Evolutionary conservation across 768 basidiomycete genomes (phyloP).

Genomic region (Hericium erinaceus): DNA sequence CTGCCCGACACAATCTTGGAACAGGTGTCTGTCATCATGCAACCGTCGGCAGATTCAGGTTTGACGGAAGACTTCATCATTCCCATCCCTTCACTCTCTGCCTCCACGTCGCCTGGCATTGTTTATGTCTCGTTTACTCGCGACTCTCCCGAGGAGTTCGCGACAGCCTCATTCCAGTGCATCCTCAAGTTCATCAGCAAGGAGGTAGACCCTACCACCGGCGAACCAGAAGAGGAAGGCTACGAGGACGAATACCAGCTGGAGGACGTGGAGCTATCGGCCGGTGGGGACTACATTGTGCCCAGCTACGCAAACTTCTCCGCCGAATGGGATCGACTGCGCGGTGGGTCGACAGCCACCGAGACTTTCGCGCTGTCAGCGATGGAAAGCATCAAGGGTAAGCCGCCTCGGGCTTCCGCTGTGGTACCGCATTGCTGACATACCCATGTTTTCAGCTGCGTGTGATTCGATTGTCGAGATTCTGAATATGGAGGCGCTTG

Average conservation of each 20-base stretch:
- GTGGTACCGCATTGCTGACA: slow-evolving; percentile 1
- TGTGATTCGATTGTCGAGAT: slow-evolving; percentile 95
- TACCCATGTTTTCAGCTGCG: slow-evolving; percentile 50
- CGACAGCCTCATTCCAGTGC: slow-evolving; percentile 79
- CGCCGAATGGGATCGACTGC: slow-evolving; percentile 91
- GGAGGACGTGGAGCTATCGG: slow-evolving; percentile 91
- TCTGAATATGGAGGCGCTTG: slow-evolving; percentile 93
- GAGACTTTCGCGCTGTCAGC: slow-evolving; percentile 92
- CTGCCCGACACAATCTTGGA: slow-evolving; percentile 92
- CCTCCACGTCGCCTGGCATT: slow-evolving; percentile 67
- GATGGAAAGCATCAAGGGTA: slow-evolving; percentile 92
- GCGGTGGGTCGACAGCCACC: slow-evolving; percentile 64
- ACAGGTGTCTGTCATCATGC: slow-evolving; percentile 90
- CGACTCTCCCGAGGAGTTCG: slow-evolving; percentile 65
- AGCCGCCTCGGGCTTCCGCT: slow-evolving; percentile 14
- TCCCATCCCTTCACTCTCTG: slow-evolving; percentile 59
- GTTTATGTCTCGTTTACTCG: slow-evolving; percentile 94
- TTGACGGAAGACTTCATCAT: slow-evolving; percentile 95
- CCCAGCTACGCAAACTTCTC: slow-evolving; percentile 92
- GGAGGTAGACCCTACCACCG: slow-evolving; percentile 92
- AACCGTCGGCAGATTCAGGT: slow-evolving; percentile 60
- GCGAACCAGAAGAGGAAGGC: slow-evolving; percentile 95
- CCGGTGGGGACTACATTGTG: slow-evolving; percentile 82
- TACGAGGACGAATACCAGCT: slow-evolving; percentile 98
- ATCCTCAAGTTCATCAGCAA: slow-evolving; percentile 93